Evolutionary conservation across 2,329 filamentous ascomycete species (phyloP).

Genomic region (Raffaelea albimanens): DNA sequence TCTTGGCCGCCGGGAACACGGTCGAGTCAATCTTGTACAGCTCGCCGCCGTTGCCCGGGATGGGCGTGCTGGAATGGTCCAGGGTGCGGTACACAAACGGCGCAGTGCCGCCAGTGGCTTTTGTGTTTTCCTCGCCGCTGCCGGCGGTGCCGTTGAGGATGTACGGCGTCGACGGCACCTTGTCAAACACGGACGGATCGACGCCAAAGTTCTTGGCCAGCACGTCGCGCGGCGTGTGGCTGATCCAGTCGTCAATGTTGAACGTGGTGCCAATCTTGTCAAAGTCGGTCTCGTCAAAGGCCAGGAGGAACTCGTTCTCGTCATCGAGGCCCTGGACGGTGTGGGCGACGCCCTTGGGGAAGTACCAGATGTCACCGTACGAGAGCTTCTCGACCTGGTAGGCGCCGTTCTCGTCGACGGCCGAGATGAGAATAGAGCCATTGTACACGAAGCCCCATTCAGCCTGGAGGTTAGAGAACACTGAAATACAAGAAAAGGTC

Average conservation of each 20-base stretch:
- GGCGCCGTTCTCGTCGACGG: conserved; percentile 52
- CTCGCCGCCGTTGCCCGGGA: too few relatives aligned
- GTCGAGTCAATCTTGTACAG: too few relatives aligned
- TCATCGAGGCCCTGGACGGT: conserved; percentile 45
- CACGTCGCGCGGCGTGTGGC: conserved; percentile 52
- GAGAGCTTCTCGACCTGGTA: conserved; percentile 45
- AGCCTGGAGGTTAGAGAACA: conserved; percentile 51
- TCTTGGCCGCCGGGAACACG: too few relatives aligned
- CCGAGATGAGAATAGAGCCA: conserved; percentile 48
- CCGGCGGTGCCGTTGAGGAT: too few relatives aligned
- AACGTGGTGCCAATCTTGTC: conserved; percentile 59
- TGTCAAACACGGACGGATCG: conserved; percentile 47
- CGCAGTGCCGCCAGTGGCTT: too few relatives aligned
- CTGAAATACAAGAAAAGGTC: too few relatives aligned
- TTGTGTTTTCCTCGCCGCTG: too few relatives aligned
- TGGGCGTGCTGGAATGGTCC: too few relatives aligned
- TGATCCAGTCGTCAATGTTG: conserved; percentile 62
- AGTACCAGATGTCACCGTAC: conserved; percentile 50
- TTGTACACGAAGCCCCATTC: conserved; percentile 57
- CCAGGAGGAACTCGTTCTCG: conserved; percentile 48
- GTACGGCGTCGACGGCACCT: conserved; percentile 41
- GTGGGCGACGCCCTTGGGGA: conserved; percentile 38
- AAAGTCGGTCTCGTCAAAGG: conserved; percentile 58
- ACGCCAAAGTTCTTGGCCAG: conserved; percentile 63
- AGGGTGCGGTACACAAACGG: too few relatives aligned